Evolutionary conservation across 768 basidiomycete genomes (phyloP).

Genomic region (Trametes villosa): DNA sequence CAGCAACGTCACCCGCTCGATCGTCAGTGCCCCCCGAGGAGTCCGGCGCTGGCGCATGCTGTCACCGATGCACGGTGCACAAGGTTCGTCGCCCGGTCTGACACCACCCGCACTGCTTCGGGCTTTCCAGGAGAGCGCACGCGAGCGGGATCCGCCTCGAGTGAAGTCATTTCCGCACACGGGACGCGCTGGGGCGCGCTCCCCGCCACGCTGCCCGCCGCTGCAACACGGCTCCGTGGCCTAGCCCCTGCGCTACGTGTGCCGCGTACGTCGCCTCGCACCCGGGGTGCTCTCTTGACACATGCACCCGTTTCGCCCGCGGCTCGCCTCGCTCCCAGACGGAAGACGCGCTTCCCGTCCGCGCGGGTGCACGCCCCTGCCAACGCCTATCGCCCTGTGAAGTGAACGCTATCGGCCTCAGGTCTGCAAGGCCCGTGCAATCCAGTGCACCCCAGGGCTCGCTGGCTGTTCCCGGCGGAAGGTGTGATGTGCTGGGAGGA

Average conservation of each 20-base stretch:
- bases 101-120: conserved; percentile 5
- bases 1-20: conserved; percentile 6
- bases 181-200: conserved; percentile 8
- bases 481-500: background rate
- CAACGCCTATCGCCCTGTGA: conserved; percentile 5
- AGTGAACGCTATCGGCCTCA: conserved; percentile 7
- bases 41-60: conserved; percentile 7
- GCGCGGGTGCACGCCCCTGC: background rate
- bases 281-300: conserved; percentile 11
- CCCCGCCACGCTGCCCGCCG: conserved; percentile 15
- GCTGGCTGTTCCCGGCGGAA: conserved; percentile 5
- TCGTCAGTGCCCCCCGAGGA: conserved; percentile 14
- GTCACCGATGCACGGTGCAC: conserved; percentile 8
- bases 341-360: background rate
- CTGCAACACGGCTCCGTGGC: conserved; percentile 16
- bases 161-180: conserved; percentile 22
- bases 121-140: conserved; percentile 3
- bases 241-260: conserved; percentile 18
- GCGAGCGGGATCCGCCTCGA: conserved; percentile 6
- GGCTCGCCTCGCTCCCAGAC: background rate
- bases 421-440: background rate
- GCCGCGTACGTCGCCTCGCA: conserved; percentile 18
- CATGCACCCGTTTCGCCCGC: conserved; percentile 2
- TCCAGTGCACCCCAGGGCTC: conserved; percentile 1
- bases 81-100: conserved; percentile 13